These are phyloP conservation scores for Entomortierella chlamydospora DNA, from an alignment of 192 early-diverging fungal genomes.

Conservation along the genomic window DNA sequence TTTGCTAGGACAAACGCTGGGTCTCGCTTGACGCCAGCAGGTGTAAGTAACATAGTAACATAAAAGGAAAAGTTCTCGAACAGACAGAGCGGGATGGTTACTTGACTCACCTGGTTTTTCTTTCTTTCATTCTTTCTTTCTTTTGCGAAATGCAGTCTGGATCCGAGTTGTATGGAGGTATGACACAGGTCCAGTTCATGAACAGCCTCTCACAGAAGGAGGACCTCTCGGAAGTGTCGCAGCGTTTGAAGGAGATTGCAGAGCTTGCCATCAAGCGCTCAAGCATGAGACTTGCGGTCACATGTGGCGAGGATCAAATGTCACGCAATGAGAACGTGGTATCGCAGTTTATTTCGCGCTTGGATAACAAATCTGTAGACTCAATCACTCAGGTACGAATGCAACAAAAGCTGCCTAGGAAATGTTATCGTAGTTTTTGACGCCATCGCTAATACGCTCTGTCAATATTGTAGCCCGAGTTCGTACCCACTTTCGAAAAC, in stretches of 20 bases:
- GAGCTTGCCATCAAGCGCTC: conserved; percentile 58
- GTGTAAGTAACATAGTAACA: conserved; percentile 32
- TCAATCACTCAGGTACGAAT: conserved; percentile 11
- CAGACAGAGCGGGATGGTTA: too few species aligned
- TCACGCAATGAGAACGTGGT: conserved; percentile 58
- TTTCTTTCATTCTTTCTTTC: not conserved
- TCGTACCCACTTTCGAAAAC: conserved; percentile 63
- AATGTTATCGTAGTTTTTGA: not conserved
- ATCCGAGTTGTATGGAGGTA: conserved; percentile 65
- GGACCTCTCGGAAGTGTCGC: conserved; percentile 71
- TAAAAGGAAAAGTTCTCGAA: not conserved
- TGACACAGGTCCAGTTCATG: conserved; percentile 86
- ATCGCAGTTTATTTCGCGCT: conserved; percentile 54
- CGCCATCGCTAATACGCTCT: not conserved
- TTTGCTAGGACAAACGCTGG: conserved; percentile 82
- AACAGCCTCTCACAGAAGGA: conserved; percentile 74
- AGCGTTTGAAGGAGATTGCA: conserved; percentile 69
- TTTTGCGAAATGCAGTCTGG: conserved; percentile 13
- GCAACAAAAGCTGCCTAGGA: not conserved
- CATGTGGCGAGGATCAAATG: conserved; percentile 64
- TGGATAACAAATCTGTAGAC: conserved; percentile 29
- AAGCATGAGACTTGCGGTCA: conserved; percentile 61
- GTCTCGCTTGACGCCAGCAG: conserved; percentile 68
- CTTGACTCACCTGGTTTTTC: not conserved
- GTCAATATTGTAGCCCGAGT: conserved; percentile 40